Evolutionary conservation across 2,329 filamentous ascomycete genomes (phyloP), one percentile per base, ranked within the genome.

Genomic region (Fusarium burgessii): DNA sequence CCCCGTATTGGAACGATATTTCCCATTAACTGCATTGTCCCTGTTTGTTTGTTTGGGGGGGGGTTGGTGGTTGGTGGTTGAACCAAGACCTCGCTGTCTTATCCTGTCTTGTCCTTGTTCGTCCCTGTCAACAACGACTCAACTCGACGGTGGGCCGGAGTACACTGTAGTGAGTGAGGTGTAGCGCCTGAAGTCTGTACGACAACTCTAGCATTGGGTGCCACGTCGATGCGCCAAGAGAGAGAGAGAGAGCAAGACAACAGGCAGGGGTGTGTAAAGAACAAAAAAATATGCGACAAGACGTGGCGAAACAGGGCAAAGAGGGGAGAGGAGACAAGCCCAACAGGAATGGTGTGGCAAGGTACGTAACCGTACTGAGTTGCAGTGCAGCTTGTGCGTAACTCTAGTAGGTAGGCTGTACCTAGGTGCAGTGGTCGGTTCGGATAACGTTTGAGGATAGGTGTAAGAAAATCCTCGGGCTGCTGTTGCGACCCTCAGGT

Each of bases 331-430:
- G 68, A 70, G 69, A 66, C 55, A 69, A 66, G 42, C 41, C 49
- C 42, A 66, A 20, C 40, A 70, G 62, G 68, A 71, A 71, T 71
- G 68, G 67, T 63, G 68, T 71, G 68, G 67, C 68, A 71, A 70
- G 56, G 66, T 70, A 55, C 40, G 57, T 41, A 57, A 43, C 20
- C 47, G 17, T 15, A 38, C 35, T 40, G 45, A 32, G 32, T 23
- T 40, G 33, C 55, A 38, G 45, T 42, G 38, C 42, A 18, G 20
- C 32, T 54, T 60, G 55, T 46, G 38, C 20, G 62, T n/a, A 36
- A 50, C 47, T 50, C 14, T 14, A 50, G 17, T n/a, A n/a, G n/a
- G n/a, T 32, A 4, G 23, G 23, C 23, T 23, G 23, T 23, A 50
- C 32, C 32, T 36, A 35, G n/a, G 32, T 25, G 23, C 58, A 60